A percentile compares a stretch with the other conserved stretches of the same genome.
phyloP scores from a whole-genome alignment of 2,329 filamentous ascomycete genomes.

The Colletotrichum trifolii region DNA sequence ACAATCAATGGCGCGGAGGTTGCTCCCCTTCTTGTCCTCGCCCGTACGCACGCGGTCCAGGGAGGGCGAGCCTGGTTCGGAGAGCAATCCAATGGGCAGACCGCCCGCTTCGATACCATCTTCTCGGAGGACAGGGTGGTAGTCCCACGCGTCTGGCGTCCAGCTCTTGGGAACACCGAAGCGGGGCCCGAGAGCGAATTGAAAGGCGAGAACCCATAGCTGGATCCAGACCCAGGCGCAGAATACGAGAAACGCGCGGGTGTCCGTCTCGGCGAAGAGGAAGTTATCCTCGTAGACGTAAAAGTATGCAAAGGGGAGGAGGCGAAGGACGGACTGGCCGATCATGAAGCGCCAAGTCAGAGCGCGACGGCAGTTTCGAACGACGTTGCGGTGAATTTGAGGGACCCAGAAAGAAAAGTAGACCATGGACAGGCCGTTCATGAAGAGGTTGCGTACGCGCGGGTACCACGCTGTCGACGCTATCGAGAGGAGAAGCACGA shows the following conservation, averaged over 20 bases:
- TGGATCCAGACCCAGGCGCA: conserved; percentile 89
- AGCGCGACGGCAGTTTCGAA: conserved; percentile 91
- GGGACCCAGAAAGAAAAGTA: conserved; percentile 94
- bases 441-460: conserved; percentile 63
- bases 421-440: conserved; percentile 73
- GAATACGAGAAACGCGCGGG: conserved; percentile 71
- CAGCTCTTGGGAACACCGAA: conserved; percentile 81
- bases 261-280: conserved; percentile 78
- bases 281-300: conserved; percentile 83
- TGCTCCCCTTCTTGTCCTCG: conserved; percentile 46
- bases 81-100: conserved; percentile 79
- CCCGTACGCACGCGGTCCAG: conserved; percentile 46
- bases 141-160: conserved; percentile 87
- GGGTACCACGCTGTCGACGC: conserved; percentile 72
- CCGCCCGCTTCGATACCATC: conserved; percentile 84
- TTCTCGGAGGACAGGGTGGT: conserved; percentile 88
- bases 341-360: conserved; percentile 92
- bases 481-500: conserved; percentile 68
- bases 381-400: conserved; percentile 89
- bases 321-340: conserved; percentile 82
- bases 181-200: conserved; percentile 88
- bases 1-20: conserved; percentile 78
- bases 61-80: conserved; percentile 39
- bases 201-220: conserved; percentile 79
- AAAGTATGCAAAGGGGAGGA: conserved; percentile 87